Base-by-base conservation (phyloP, 352 stramenopile species). In the Phytophthora megakarya region DNA sequence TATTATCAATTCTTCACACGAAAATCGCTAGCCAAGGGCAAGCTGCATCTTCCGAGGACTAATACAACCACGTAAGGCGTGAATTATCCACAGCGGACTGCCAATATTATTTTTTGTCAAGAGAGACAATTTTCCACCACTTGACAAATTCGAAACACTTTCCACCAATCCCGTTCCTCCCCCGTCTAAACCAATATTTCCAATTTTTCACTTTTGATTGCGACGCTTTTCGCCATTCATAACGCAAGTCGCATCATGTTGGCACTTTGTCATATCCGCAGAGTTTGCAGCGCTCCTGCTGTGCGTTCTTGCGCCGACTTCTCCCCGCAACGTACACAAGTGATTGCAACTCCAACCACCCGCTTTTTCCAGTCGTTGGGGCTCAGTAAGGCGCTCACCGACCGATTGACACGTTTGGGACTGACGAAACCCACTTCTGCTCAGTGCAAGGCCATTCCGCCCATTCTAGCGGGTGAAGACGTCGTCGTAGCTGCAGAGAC, bases 401-500 rank as follows among this genome's bases (percentile, higher is more conserved):
- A 85, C 32, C 58, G 60, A 37, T 74, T 93, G 25, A 19, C 61
- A 23, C 49, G 67, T 19, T 37, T 79, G 8, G 80, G 73, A 7
- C 38, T 91, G 25, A 61, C 45, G 6, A 65, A 43, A n/a, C 85
- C 85, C 16, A 91, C 81, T 10, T 48, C 75, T 23, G 78, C 70
- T 12, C 85, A 93, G 52, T 49, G 43, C 23, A 68, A 88, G 56
- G 82, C 81, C 23, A 87, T 94, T 61, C 85, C 83, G 16, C 35
- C 72, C 19, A 77, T 86, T 42, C 45, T 92, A 7, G 43, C 61
- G 3, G 64, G 72, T n/a, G 40, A 81, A 1, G 81, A 98, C 72
- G 80, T 98, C 18, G 88, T 98, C 18, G 75, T 99, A 43, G 96
- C 97, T 23, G 92, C 86, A 13, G 95, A 99, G 65, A 99, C 97